Percentiles rank a stretch among this genome's conserved stretches.
Evolutionary conservation across 1,284 basidiomycete genomes (phyloP).

Genomic region (Phaffia rhodozyma): DNA sequence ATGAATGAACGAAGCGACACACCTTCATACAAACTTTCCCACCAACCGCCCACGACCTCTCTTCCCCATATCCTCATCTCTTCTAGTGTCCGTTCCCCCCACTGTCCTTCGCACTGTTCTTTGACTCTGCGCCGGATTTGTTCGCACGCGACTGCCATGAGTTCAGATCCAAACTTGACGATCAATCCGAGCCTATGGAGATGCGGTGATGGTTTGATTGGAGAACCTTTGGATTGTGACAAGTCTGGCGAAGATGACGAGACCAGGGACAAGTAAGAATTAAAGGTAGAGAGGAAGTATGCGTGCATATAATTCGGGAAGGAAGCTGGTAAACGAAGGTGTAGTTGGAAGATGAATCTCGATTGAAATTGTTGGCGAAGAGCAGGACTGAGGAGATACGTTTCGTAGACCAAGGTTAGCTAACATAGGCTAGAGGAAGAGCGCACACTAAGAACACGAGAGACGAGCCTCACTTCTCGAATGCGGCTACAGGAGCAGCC

Average conservation of each 20-base stretch:
- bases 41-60: slow-evolving; percentile 66
- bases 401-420: slow-evolving; percentile 16
- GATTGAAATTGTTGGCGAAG: slow-evolving; percentile 4
- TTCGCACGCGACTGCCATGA: slow-evolving; percentile 71
- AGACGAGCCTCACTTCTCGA: slow-evolving; percentile 27
- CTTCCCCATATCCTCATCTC: slow-evolving; percentile 60
- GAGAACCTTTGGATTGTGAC: slow-evolving; percentile 6
- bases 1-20: slow-evolving; percentile 9
- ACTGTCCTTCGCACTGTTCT: slow-evolving; percentile 53
- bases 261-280: slow-evolving; percentile 9
- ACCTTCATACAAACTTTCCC: slow-evolving; percentile 58
- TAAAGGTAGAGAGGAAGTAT: slow-evolving; percentile 27
- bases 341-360: slow-evolving; percentile 19
- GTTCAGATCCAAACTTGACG: slow-evolving; percentile 70
- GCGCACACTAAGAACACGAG: background rate
- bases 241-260: slow-evolving; percentile 18
- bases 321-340: slow-evolving; percentile 28
- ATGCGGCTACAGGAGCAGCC: slow-evolving; percentile 26
- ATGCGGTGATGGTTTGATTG: slow-evolving; percentile 25
- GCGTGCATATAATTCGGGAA: slow-evolving; percentile 28
- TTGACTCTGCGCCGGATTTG: slow-evolving; percentile 63
- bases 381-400: slow-evolving; percentile 22
- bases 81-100: slow-evolving; percentile 54
- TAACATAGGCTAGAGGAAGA: background rate
- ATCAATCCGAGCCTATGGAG: slow-evolving; percentile 64